Percentiles rank a stretch among this genome's conserved stretches.
These are phyloP conservation scores for Peribolospora kevripleyi DNA, from an alignment of 768 basidiomycete genomes.

Conservation along the genomic window DNA sequence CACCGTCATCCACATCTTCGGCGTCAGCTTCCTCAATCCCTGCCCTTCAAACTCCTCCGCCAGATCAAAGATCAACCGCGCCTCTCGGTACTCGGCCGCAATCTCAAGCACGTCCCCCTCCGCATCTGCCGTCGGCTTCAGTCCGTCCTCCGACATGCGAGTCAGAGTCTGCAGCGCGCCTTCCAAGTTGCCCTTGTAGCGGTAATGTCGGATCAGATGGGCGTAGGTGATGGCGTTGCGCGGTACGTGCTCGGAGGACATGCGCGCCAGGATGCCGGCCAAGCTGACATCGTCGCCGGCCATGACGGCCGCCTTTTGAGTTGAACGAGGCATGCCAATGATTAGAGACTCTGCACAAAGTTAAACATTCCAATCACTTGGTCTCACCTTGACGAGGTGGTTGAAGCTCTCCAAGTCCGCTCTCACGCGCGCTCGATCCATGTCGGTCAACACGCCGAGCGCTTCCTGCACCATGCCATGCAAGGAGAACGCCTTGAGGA, in stretches of 20 bases:
- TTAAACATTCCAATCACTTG: neutral
- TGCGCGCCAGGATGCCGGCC: slow-evolving; percentile 29
- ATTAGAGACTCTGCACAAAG: slow-evolving; percentile 15
- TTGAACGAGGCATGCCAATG: slow-evolving; percentile 11
- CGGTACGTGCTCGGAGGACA: slow-evolving; percentile 28
- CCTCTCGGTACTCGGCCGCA: slow-evolving; percentile 31
- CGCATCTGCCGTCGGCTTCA: slow-evolving; percentile 30
- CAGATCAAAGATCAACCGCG: slow-evolving; percentile 49
- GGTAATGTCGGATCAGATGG: slow-evolving; percentile 24
- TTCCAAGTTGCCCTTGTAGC: slow-evolving; percentile 32
- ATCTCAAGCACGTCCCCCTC: slow-evolving; percentile 31
- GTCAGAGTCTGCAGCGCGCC: slow-evolving; percentile 36
- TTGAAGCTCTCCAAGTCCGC: slow-evolving; percentile 34
- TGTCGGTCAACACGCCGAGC: slow-evolving; percentile 45
- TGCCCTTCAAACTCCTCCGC: slow-evolving; percentile 35
- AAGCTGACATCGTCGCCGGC: slow-evolving; percentile 12
- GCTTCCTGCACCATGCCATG: slow-evolving; percentile 29
- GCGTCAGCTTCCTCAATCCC: slow-evolving; percentile 31
- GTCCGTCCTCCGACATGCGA: slow-evolving; percentile 30
- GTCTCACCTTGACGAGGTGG: slow-evolving; percentile 33
- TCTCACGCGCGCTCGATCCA: slow-evolving; percentile 29
- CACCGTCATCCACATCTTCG: slow-evolving; percentile 39
- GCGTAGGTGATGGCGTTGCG: slow-evolving; percentile 21
- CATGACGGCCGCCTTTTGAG: slow-evolving; percentile 16
- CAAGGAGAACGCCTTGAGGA: slow-evolving; percentile 30